These are phyloP conservation scores for Emergomyces pasteurianus DNA, from an alignment of 2,329 filamentous ascomycete species.

Conservation along the genomic window DNA sequence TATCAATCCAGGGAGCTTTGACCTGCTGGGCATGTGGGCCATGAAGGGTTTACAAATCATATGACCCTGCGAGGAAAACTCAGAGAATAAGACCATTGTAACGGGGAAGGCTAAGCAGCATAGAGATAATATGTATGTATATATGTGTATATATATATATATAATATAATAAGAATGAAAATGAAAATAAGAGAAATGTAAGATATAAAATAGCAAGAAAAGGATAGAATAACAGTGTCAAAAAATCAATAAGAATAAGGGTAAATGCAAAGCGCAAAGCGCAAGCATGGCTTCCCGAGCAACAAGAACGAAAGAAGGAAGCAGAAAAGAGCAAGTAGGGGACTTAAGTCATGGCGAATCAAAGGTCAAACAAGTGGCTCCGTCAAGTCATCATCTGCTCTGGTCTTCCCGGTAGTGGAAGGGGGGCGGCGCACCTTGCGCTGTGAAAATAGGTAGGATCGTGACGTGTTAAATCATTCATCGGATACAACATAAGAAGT, in stretches of 20 bases:
- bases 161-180: not conserved
- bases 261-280: not conserved
- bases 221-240: not conserved
- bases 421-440: not conserved
- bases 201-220: not conserved
- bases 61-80: not conserved
- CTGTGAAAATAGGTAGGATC: not conserved
- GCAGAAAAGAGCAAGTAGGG: not conserved
- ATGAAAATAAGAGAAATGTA: not conserved
- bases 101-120: not conserved
- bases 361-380: not conserved
- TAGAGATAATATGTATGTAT: not conserved
- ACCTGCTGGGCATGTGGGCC: too few relatives aligned
- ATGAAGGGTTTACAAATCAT: too few relatives aligned
- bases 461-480: not conserved
- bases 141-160: too few relatives aligned
- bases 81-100: too few relatives aligned
- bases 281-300: too few relatives aligned
- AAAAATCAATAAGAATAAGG: not conserved
- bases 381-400: not conserved
- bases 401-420: not conserved
- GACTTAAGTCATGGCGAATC: not conserved
- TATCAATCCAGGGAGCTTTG: not conserved
- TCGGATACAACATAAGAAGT: not conserved
- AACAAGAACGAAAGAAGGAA: not conserved